Conservation (phyloP, 176 grass and related monocot genomes). For the Elaeis guineensis region DNA sequence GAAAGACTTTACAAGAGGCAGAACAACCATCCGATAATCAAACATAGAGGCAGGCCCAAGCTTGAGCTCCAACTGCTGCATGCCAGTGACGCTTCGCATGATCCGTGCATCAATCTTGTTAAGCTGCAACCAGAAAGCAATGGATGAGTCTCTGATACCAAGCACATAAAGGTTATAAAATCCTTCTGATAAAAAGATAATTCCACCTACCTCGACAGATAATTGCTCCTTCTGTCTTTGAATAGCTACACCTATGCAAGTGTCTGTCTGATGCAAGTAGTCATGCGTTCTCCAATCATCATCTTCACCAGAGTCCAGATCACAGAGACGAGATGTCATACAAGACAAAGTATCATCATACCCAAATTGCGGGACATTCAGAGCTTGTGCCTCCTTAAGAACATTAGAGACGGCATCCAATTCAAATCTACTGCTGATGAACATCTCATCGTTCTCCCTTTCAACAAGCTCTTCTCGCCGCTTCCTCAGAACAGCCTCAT, state of each 20-base stretch:
- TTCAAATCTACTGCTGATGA: conserved; percentile 33
- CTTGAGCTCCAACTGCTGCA: conserved; percentile 58
- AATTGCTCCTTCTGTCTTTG: conserved; percentile 51
- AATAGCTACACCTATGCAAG: conserved; percentile 34
- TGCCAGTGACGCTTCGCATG: conserved; percentile 46
- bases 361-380: conserved; percentile 37
- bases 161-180: neutral
- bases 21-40: conserved; percentile 66
- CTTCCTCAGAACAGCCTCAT: conserved; percentile 56
- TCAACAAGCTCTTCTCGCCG: conserved; percentile 54
- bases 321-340: conserved; percentile 35
- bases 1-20: conserved; percentile 60
- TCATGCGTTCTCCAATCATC: conserved; percentile 64
- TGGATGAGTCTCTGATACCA: conserved; percentile 10
- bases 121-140: conserved; percentile 43
- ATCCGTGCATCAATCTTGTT: conserved; percentile 78
- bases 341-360: conserved; percentile 53
- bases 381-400: conserved; percentile 59
- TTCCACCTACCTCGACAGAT: conserved; percentile 39
- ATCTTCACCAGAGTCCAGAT: conserved; percentile 42
- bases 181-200: conserved; percentile 1
- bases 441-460: conserved; percentile 36
- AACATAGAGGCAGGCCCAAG: conserved; percentile 49
- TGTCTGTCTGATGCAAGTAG: conserved; percentile 52
- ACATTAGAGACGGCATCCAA: conserved; percentile 52